Evolutionary conservation across 768 basidiomycete species (phyloP).

Genomic region (Neoboletus magnificus): DNA sequence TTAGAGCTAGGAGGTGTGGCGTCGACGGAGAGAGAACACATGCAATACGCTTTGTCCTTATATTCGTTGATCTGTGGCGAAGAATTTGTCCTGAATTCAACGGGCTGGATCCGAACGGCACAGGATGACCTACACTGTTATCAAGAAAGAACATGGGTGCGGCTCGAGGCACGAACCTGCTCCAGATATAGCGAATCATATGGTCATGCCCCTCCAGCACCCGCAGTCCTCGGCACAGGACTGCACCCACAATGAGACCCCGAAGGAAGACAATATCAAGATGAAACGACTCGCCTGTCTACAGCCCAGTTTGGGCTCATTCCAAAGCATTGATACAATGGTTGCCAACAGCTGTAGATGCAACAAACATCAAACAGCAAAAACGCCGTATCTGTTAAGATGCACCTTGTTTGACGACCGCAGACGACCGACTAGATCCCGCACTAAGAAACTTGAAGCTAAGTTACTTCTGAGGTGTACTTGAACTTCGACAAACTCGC

Average conservation of each 20-base stretch:
- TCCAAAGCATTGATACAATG: not conserved
- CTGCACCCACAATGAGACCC: not conserved
- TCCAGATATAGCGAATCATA: not conserved
- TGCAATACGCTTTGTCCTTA: not conserved
- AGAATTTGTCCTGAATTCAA: not conserved
- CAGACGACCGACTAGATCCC: too few species aligned
- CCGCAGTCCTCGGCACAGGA: not conserved
- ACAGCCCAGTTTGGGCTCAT: not conserved
- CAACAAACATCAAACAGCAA: not conserved
- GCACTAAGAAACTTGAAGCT: not conserved
- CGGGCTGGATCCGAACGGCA: conserved; percentile 7
- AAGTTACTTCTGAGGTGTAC: not conserved
- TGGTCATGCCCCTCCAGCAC: not conserved
- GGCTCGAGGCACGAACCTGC: not conserved
- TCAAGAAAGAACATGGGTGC: not conserved
- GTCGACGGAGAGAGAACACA: not conserved
- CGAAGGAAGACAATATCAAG: not conserved
- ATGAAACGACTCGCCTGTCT: not conserved
- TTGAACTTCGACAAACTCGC: not conserved
- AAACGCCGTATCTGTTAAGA: not conserved
- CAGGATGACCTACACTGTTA: conserved; percentile 7
- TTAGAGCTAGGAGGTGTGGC: not conserved
- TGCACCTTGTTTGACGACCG: not conserved
- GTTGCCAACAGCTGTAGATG: not conserved
- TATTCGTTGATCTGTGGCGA: not conserved